Base-by-base conservation (phyloP, 164 flowering plant genomes). In the Warburgia ugandensis region DNA sequence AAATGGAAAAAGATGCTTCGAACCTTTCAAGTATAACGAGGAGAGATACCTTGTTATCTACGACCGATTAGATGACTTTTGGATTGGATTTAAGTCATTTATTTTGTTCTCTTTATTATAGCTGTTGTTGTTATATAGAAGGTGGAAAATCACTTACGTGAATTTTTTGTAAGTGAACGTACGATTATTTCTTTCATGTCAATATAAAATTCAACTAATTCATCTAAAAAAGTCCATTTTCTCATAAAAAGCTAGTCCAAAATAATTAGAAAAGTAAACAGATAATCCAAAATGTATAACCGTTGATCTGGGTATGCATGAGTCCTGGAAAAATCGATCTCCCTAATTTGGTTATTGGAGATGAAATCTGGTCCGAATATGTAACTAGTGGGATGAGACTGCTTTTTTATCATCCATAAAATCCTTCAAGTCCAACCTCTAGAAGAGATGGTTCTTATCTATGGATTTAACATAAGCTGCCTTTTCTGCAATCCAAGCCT, bases 391-490 rank as follows among this genome's bases (percentile, higher is more conserved):
- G 77, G 75, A 50, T 77, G 72, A 27, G 10, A 31, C 29, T 69
- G 60, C 55, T 55, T 56, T 54, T 33, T 65, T 12, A 65, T 38
- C 61, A 57, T 14, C 81, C 77, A 44, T 74, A 79, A 38, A 72
- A 79, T 25, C 84, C 81, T 54, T 79, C 79, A 2, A 74, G 71
- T 3, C 84, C 81, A 29, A 76, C 48, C 67, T 76, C 84, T 6
- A 79, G 44, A 12, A 76, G n/a, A n/a, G 53, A 60, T 76, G 79
- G 21, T 72, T 57, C 3, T 23, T 38, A 51, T 79, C 81, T 22
- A 79, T 74, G 27, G 77, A 72, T 56, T 79, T 79, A 2, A 76
- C 76, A 48, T 68, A 20, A 25, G 55, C 59, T 9, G 79, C 74
- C 79, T 61, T 67, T 58, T 67, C 71, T 53, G 43, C 23, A 20